These are phyloP conservation scores for Polytrichum formosum DNA, from an alignment of 225 moss, liverwort and hornwort genomes.

Conservation along the genomic window DNA sequence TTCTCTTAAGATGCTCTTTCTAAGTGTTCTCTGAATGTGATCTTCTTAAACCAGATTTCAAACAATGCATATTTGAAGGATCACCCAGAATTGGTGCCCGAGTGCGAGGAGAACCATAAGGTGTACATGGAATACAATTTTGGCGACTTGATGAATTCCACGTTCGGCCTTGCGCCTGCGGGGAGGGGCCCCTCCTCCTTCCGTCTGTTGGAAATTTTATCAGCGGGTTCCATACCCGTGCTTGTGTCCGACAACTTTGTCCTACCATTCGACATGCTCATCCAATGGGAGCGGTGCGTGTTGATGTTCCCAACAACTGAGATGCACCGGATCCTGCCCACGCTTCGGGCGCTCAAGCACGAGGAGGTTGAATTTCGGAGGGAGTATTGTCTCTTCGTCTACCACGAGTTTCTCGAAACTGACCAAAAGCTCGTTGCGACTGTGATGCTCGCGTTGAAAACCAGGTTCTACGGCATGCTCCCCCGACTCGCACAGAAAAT, in stretches of 20 bases:
- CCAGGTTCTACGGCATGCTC: conserved; percentile 51
- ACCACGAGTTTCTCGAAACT: conserved; percentile 28
- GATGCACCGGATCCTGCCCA: conserved; percentile 33
- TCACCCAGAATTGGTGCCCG: conserved; percentile 1
- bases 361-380: conserved; percentile 35
- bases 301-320: conserved; percentile 36
- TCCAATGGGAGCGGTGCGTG: conserved; percentile 46
- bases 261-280: conserved; percentile 44
- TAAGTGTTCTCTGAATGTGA: no score
- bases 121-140: conserved; percentile 17
- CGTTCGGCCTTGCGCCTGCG: conserved; percentile 34
- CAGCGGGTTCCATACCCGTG: conserved; percentile 51
- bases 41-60: conserved; percentile 10
- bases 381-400: conserved; percentile 37
- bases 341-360: conserved; percentile 25
- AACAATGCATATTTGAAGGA: conserved; percentile 5
- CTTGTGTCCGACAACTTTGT: conserved; percentile 34
- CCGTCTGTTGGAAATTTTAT: conserved; percentile 42
- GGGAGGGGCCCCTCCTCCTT: conserved; percentile 17
- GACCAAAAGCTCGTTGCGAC: conserved; percentile 44
- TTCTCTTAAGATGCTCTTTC: no score
- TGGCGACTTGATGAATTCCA: conserved; percentile 37
- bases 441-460: conserved; percentile 36
- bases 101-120: conserved; percentile 26
- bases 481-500: conserved; percentile 38